A percentile compares a stretch with the other conserved stretches of the same genome.
Evolutionary conservation across 2,329 filamentous ascomycete species (phyloP).

Genomic region (Aphanocladium album): DNA sequence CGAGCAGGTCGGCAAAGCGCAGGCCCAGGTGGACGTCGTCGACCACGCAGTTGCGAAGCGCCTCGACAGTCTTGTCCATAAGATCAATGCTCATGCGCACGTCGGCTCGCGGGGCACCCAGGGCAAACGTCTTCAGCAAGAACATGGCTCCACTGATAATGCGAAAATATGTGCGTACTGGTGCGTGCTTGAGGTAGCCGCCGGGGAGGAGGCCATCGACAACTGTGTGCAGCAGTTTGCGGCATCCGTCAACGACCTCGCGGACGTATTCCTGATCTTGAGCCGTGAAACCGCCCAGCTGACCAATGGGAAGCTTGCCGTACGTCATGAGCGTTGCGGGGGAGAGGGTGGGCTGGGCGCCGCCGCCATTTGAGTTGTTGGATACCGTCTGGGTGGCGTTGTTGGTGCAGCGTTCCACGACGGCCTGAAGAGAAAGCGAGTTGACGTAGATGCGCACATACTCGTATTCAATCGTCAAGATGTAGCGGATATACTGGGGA

Average conservation of each 20-base stretch:
- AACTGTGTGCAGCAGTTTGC: constrained; percentile 71
- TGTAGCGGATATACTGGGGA: constrained; percentile 62
- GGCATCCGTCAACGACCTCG: constrained; percentile 72
- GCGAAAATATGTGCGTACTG: constrained; percentile 78
- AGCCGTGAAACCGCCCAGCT: constrained; percentile 57
- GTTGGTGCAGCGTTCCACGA: constrained; percentile 85
- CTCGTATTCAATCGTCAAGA: constrained; percentile 90
- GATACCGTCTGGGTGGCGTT: constrained; percentile 51
- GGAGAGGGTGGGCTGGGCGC: constrained; percentile 41
- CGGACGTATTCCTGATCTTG: constrained; percentile 69
- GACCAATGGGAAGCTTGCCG: constrained; percentile 58
- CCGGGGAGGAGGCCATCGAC: constrained; percentile 70
- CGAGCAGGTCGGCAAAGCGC: constrained; percentile 76
- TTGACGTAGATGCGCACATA: constrained; percentile 95
- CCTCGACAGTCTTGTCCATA: constrained; percentile 69
- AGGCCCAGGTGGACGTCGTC: constrained; percentile 84
- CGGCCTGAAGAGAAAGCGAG: constrained; percentile 86
- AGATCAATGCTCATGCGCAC: constrained; percentile 69
- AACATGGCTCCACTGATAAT: constrained; percentile 86
- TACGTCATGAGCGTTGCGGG: constrained; percentile 62
- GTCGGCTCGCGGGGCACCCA: constrained; percentile 73
- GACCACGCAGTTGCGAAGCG: constrained; percentile 71
- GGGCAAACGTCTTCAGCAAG: constrained; percentile 75
- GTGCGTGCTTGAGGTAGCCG: constrained; percentile 75
- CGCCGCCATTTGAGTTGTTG: constrained; percentile 29